phyloP scores from a whole-genome alignment of 78 protist species.

The Dictyostelium intermedium region DNA sequence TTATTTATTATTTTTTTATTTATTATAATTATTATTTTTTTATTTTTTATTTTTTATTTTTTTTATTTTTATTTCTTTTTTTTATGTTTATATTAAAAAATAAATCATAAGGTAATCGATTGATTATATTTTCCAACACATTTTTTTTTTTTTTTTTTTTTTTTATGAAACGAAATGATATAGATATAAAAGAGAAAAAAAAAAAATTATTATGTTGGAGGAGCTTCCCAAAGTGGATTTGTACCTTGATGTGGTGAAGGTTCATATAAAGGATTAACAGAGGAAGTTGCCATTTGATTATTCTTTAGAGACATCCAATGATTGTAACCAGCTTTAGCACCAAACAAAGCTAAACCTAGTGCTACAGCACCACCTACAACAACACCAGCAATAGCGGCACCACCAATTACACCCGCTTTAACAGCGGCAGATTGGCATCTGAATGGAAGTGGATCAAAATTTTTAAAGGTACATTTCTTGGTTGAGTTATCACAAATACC shows the following conservation, averaged over 20 bases:
- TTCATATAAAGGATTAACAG: constrained; percentile 51
- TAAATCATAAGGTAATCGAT: background rate
- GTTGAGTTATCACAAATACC: constrained; percentile 51
- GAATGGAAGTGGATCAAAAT: constrained; percentile 50
- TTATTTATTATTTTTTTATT: no score
- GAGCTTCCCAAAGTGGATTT: constrained; percentile 32
- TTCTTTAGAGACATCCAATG: constrained; percentile 16
- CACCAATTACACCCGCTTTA: constrained; percentile 46
- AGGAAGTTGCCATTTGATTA: constrained; percentile 28
- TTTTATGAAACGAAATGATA: no score
- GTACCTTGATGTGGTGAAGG: constrained; percentile 59
- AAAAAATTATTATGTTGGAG: background rate
- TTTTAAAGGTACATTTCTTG: constrained; percentile 2
- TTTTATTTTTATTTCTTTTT: background rate
- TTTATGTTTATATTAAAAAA: background rate
- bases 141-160: background rate
- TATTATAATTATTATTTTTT: no score
- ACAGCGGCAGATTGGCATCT: constrained; percentile 51
- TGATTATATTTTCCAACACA: background rate
- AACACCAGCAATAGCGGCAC: constrained; percentile 36
- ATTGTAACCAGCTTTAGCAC: constrained; percentile 62
- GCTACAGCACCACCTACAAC: constrained; percentile 56
- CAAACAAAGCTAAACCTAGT: constrained; percentile 33
- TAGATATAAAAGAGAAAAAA: no score
- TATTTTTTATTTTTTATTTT: background rate